Evolutionary conservation across 2,329 filamentous ascomycete genomes (phyloP).

Genomic region (Grosmannia clavigera): DNA sequence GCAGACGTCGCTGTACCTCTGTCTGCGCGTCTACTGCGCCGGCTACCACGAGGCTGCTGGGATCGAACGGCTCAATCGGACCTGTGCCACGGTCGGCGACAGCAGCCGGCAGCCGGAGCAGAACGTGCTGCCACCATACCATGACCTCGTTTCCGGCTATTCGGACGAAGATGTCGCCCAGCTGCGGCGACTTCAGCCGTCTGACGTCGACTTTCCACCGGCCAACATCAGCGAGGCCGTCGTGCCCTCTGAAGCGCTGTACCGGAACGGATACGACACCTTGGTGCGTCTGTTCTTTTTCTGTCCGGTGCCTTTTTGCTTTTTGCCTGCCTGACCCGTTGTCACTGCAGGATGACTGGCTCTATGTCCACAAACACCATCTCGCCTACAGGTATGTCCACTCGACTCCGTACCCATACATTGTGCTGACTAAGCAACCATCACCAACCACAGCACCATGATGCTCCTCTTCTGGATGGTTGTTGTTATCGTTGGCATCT

Average conservation of each 20-base stretch:
- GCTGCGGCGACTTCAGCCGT: conserved; percentile 18
- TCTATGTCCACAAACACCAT: conserved; percentile 24
- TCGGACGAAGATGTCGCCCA: conserved; percentile 20
- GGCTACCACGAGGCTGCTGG: conserved; percentile 9
- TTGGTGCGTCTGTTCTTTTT: conserved; percentile 15
- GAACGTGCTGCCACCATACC: conserved; percentile 20
- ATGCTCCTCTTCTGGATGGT: conserved; percentile 28
- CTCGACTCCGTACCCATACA: not conserved
- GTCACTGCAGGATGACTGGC: conserved; percentile 14
- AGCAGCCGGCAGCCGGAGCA: conserved; percentile 2
- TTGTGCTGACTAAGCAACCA: not conserved
- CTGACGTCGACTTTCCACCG: conserved; percentile 14
- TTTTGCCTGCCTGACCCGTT: not conserved
- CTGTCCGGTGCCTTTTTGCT: too few relatives aligned
- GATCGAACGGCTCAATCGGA: conserved; percentile 20
- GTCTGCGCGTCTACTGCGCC: conserved; percentile 23
- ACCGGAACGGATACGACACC: conserved; percentile 24
- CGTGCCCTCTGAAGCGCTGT: conserved; percentile 22
- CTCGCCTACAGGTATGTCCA: conserved; percentile 23
- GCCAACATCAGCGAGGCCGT: conserved; percentile 18
- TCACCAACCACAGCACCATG: not conserved
- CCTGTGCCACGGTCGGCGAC: conserved; percentile 18
- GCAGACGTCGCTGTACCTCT: conserved; percentile 21
- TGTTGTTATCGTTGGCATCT: conserved; percentile 17
- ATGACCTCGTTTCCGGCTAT: conserved; percentile 20